These are phyloP conservation scores for Gossypium schwendimanii DNA, from an alignment of 441 rosid species.

Conservation along the genomic window DNA sequence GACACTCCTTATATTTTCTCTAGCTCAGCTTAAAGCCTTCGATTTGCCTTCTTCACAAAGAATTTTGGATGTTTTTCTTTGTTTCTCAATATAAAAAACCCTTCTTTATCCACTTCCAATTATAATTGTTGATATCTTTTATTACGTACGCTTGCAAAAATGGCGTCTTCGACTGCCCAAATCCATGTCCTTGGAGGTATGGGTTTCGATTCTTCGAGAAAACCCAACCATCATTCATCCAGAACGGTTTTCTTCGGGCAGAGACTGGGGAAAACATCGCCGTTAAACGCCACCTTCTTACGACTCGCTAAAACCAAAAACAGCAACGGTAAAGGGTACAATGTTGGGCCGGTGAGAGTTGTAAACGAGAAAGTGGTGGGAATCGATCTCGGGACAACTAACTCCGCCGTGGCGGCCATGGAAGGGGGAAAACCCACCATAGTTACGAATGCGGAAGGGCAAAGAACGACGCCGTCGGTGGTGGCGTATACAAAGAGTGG, in stretches of 20 bases:
- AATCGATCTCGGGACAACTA: constrained; percentile 68
- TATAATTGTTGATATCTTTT: not conserved
- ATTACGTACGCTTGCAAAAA: not conserved
- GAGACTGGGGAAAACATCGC: constrained; percentile 20
- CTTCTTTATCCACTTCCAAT: not conserved
- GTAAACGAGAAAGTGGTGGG: constrained; percentile 67
- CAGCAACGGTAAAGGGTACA: constrained; percentile 19
- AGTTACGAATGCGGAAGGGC: constrained; percentile 86
- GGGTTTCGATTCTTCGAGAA: constrained; percentile 31
- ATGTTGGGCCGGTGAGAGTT: constrained; percentile 46
- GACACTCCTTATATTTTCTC: constrained; percentile 19
- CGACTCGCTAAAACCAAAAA: constrained; percentile 13
- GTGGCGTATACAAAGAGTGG: constrained; percentile 86
- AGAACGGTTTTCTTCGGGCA: constrained; percentile 57
- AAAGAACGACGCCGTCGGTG: constrained; percentile 84
- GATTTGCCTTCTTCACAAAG: not conserved
- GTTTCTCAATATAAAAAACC: not conserved
- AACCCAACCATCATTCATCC: constrained; percentile 18
- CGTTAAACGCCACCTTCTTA: constrained; percentile 31
- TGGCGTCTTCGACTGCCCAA: constrained; percentile 63
- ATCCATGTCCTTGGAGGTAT: constrained; percentile 43
- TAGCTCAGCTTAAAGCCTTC: not conserved
- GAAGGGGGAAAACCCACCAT: constrained; percentile 95
- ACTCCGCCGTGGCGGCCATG: constrained; percentile 92
- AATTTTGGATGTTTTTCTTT: not conserved